Evolutionary conservation across 495 filamentous ascomycete species (phyloP), one percentile per base, ranked within the genome.

Genomic region (Aspergillus heteromorphus): DNA sequence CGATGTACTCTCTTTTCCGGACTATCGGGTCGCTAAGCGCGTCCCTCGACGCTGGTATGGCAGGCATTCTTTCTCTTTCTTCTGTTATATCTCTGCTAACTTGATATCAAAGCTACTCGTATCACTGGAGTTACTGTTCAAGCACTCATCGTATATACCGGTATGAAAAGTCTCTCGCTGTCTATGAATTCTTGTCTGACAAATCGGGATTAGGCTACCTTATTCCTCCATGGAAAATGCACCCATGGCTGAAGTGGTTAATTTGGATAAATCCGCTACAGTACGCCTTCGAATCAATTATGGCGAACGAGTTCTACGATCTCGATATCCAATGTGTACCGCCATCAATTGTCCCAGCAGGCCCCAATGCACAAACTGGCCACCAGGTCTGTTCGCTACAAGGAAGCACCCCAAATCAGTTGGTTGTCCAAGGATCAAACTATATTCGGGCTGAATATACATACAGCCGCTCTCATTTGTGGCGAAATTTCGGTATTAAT

Each of bases 241-340:
- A 83, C 50, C 83, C 86, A 0, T 95, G 87, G 87, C 84, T 92
- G 48, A 78, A 80, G 48, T 95, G 90, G 90, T 70, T 92, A 1
- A 79, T 78, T 14, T 86, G 81, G 73, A 77, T 93, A 51, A 88
- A 92, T 52, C 90, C 89, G 0, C 71, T 93, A 5, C 76, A 83
- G 34, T 95, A 92, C 59, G 79, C 80, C 0, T 91, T 89, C 53
- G 89, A 87, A 67, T 81, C 73, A 0, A 56, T 86, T 23, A 77
- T 89, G 74, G 60, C 79, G 0, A 89, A 89, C 54, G 78, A 81
- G 51, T 80, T 81, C 47, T 66, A 77, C 51, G 67, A 74, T 51
- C 58, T 79, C 13, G 52, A 68, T 6, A 73, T 80, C 19, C 50
- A 71, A 64, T 81, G 78, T 42, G 75, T 80, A 11, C 71, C 81